A percentile compares a stretch with the other conserved stretches of the same genome.
Conservation (phyloP, 768 basidiomycete genomes). For the Mycena galopus region DNA sequence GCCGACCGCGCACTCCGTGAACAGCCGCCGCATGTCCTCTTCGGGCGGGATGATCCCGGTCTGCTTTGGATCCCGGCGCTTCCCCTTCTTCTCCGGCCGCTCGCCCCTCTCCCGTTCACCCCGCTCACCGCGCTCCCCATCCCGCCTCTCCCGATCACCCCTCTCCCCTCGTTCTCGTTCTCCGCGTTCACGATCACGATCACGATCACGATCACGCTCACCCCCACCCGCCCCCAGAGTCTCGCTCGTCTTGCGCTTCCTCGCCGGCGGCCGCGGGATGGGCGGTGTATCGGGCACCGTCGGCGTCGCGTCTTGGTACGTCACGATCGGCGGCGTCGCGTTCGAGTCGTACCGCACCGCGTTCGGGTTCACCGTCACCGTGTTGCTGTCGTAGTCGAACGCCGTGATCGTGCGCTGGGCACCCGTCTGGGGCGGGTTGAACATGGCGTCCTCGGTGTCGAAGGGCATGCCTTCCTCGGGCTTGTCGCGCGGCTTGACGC, state of each 20-base stretch:
- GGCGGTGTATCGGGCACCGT: constrained; percentile 42
- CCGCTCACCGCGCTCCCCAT: constrained; percentile 35
- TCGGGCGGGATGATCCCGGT: constrained; percentile 72
- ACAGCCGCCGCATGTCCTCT: constrained; percentile 80
- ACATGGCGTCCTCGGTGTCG: constrained; percentile 84
- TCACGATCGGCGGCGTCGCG: constrained; percentile 43
- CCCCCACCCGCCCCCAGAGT: too few relatives aligned
- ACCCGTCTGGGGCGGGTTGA: constrained; percentile 60
- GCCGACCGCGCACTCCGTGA: too few relatives aligned
- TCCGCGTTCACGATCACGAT: too few relatives aligned
- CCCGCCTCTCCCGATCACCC: constrained; percentile 5
- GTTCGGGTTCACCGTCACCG: neutral
- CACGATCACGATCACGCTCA: too few relatives aligned
- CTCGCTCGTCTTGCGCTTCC: constrained; percentile 51
- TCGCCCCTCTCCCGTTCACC: too few relatives aligned
- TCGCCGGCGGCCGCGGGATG: constrained; percentile 42
- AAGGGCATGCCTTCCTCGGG: constrained; percentile 89
- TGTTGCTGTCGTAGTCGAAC: constrained; percentile 34
- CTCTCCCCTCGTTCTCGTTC: too few relatives aligned
- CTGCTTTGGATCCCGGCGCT: too few relatives aligned
- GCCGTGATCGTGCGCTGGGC: neutral
- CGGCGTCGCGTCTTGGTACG: constrained; percentile 51
- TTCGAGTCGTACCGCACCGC: neutral
- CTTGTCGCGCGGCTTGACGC: constrained; percentile 83
- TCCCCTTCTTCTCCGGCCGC: too few relatives aligned